Base-by-base conservation (phyloP, 2,329 filamentous ascomycete species). In the Phoma sp. region DNA sequence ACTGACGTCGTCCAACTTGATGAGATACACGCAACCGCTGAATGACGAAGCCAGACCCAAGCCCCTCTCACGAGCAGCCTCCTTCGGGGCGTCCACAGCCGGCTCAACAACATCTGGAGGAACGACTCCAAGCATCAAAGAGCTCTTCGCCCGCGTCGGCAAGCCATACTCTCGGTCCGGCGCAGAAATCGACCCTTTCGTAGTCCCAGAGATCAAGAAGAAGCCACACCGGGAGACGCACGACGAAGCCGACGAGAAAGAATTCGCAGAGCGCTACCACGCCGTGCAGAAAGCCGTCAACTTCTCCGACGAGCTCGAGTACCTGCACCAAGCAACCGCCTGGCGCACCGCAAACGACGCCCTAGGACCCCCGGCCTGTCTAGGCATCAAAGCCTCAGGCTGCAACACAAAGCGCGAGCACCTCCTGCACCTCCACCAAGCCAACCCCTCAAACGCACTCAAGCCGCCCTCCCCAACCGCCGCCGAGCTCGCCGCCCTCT, bases 361-460 rank as follows among this genome's bases (percentile, higher is more conserved):
- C 7, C 41, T 37, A 1, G 51, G 43, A 2, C 55, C 60, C 0
- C 51, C 68, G 2, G 65, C 67, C 3, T 74, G 71, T 39, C 56
- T 74, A 2, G 55, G 64, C 29, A 57, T 58, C 38, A 55, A 55
- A 24, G 65, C 61, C 6, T 71, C 64, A 9, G 71, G 71, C 15
- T 74, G 71, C 55, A 67, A 57, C 8, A 1, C 54, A 0, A 72
- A 68, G 44, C 61, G 62, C 39, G 70, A 74, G 38, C 38, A 63
- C 9, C 37, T 65, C 2, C 51, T 73, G 2, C 64, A 60, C 4
- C 52, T 65, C 2, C 46, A 43, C 15, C 57, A 43, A 17, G 52
- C 62, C 9, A 48, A 68, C 21, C 17, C 50, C 7, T 43, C 57
- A 5, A 27, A 36, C 17, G 25, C 59, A 0, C 19, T 53, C n/a